These are phyloP conservation scores for Ganoderma sp. DNA, from an alignment of 1,284 basidiomycete genomes.

Conservation along the genomic window DNA sequence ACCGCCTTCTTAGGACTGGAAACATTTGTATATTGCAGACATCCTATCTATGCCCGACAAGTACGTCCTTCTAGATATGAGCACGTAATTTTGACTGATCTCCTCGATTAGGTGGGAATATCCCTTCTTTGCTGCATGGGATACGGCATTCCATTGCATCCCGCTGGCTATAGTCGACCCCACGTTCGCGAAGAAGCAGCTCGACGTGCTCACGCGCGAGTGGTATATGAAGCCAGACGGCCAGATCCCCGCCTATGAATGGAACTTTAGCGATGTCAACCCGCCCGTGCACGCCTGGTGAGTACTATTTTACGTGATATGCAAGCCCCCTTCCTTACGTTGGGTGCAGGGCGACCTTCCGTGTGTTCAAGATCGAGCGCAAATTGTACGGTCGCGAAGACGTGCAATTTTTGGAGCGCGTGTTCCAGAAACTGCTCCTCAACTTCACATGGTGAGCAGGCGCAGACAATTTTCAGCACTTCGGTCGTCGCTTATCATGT, in stretches of 20 bases:
- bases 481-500: background rate
- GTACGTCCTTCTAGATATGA: constrained; percentile 44
- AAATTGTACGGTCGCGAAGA: constrained; percentile 94
- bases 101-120: constrained; percentile 83
- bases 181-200: constrained; percentile 95
- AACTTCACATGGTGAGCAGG: constrained; percentile 91
- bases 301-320: constrained; percentile 17
- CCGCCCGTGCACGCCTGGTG: constrained; percentile 97
- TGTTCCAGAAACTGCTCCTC: constrained; percentile 96
- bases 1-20: constrained; percentile 75
- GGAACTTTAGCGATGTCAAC: constrained; percentile 98
- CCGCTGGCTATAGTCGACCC: constrained; percentile 96
- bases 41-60: constrained; percentile 99
- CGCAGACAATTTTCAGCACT: background rate
- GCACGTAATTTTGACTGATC: constrained; percentile 3
- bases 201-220: constrained; percentile 94
- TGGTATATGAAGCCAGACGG: constrained; percentile 99
- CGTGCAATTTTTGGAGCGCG: constrained; percentile 91
- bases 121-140: constrained; percentile 94
- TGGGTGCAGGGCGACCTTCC: constrained; percentile 82
- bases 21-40: constrained; percentile 93
- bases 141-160: constrained; percentile 98
- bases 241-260: constrained; percentile 97
- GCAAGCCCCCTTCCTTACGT: background rate
- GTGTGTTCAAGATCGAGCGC: constrained; percentile 97